phyloP scores from a whole-genome alignment of 202 grass and related monocot species.

The Dendrocalamus latiflorus region DNA sequence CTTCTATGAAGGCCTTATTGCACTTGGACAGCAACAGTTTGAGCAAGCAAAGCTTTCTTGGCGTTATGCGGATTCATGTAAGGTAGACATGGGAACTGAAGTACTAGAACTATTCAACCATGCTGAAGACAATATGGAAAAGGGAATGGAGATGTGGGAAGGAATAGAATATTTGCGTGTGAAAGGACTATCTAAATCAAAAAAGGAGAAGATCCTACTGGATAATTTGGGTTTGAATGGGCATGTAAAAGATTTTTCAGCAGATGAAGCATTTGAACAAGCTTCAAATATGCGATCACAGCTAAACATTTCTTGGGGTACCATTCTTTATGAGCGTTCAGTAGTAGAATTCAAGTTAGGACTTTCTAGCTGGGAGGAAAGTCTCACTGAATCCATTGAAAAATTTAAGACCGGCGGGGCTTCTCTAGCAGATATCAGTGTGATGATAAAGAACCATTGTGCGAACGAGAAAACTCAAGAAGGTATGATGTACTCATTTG shows the following conservation, averaged over 20 bases:
- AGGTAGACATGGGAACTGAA: slow-evolving; percentile 51
- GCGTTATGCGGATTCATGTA: slow-evolving; percentile 49
- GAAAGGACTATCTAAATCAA: slow-evolving; percentile 54
- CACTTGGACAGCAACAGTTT: slow-evolving; percentile 74
- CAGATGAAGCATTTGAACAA: slow-evolving; percentile 72
- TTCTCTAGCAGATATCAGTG: slow-evolving; percentile 58
- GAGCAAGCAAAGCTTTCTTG: slow-evolving; percentile 85
- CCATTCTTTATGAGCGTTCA: slow-evolving; percentile 79
- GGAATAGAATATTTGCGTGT: slow-evolving; percentile 53
- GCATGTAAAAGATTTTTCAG: slow-evolving; percentile 39
- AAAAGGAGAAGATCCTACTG: slow-evolving; percentile 35
- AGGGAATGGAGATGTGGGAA: slow-evolving; percentile 73
- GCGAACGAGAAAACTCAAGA: slow-evolving; percentile 67
- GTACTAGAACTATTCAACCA: slow-evolving; percentile 64
- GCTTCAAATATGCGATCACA: slow-evolving; percentile 66
- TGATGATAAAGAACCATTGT: slow-evolving; percentile 76
- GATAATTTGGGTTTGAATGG: slow-evolving; percentile 56
- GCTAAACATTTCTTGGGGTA: slow-evolving; percentile 83
- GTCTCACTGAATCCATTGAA: slow-evolving; percentile 62
- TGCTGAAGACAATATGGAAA: slow-evolving; percentile 79
- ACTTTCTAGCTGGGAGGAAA: slow-evolving; percentile 62
- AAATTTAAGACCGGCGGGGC: slow-evolving; percentile 79
- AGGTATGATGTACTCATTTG: slow-evolving; percentile 34
- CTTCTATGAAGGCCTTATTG: slow-evolving; percentile 76
- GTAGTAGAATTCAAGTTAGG: slow-evolving; percentile 79